Conservation (phyloP, 768 basidiomycete genomes). For the Antrodiella citrinella region DNA sequence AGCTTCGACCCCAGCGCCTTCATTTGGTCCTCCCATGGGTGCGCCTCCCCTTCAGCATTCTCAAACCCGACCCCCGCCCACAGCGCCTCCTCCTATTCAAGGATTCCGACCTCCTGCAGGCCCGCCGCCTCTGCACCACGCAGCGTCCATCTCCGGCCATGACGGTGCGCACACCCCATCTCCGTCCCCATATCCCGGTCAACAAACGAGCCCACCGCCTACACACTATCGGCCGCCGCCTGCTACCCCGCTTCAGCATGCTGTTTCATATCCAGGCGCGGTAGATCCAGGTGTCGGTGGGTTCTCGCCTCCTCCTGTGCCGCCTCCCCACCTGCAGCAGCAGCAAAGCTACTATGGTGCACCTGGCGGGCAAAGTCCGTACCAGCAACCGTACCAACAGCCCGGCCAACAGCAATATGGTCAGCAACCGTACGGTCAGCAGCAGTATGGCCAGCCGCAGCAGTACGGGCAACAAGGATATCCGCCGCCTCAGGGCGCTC, state of each 20-base stretch:
- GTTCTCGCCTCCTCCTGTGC: not conserved
- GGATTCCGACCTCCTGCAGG: not conserved
- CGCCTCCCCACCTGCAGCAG: no score
- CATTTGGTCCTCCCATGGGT: no score
- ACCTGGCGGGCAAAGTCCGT: not conserved
- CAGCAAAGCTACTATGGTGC: not conserved
- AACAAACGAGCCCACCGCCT: not conserved
- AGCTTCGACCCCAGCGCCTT: no score
- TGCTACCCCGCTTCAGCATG: not conserved
- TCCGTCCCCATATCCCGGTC: not conserved
- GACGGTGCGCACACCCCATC: not conserved
- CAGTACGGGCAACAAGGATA: not conserved
- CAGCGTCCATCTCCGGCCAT: not conserved
- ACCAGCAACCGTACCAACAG: not conserved
- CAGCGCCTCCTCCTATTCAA: not conserved
- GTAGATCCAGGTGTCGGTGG: not conserved
- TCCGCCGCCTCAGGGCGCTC: not conserved
- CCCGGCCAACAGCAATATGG: not conserved
- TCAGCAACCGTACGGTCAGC: not conserved
- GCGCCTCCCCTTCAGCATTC: not conserved
- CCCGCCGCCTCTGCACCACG: not conserved
- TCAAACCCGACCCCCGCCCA: conserved; percentile 2
- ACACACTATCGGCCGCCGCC: not conserved
- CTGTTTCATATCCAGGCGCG: not conserved
- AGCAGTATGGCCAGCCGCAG: not conserved